Evolutionary conservation across 2,329 filamentous ascomycete genomes (phyloP).

Genomic region (Nectriaceae sp.): DNA sequence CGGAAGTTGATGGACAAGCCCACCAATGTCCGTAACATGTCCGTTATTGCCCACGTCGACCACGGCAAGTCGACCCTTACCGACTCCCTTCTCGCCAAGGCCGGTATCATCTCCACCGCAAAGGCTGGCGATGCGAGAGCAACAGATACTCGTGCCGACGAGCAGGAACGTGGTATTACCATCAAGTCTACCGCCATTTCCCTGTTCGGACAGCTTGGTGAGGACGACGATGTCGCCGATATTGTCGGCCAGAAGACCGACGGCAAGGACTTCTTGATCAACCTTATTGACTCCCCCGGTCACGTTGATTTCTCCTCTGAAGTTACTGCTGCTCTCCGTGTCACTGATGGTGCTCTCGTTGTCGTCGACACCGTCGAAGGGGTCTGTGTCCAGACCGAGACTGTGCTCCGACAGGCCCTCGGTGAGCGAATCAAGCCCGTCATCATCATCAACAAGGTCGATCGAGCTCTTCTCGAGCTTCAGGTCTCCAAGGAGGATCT

Average conservation of each 20-base stretch:
- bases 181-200: slow-evolving; percentile 99
- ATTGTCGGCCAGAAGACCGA: slow-evolving; percentile 84
- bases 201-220: slow-evolving; percentile 82
- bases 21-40: slow-evolving; percentile 88
- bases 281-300: slow-evolving; percentile 99
- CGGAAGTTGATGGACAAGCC: slow-evolving; percentile 78
- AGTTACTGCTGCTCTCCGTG: slow-evolving; percentile 98
- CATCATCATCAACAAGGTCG: slow-evolving; percentile 99
- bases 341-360: slow-evolving; percentile 98
- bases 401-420: slow-evolving; percentile 96
- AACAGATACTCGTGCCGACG: slow-evolving; percentile 95
- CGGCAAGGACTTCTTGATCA: slow-evolving; percentile 98
- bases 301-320: slow-evolving; percentile 99
- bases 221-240: slow-evolving; percentile 90
- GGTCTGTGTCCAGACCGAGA: slow-evolving; percentile 99
- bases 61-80: slow-evolving; percentile 99
- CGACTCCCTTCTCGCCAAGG: slow-evolving; percentile 98
- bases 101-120: slow-evolving; percentile 97
- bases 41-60: slow-evolving; percentile 99
- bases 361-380: slow-evolving; percentile 99
- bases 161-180: slow-evolving; percentile 99
- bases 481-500: slow-evolving; percentile 99
- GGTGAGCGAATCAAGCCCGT: slow-evolving; percentile 99
- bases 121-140: slow-evolving; percentile 96
- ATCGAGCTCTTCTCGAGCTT: slow-evolving; percentile 97